Base-by-base conservation (phyloP, 2,329 filamentous ascomycete genomes). In the Metarhizium robertsii region DNA sequence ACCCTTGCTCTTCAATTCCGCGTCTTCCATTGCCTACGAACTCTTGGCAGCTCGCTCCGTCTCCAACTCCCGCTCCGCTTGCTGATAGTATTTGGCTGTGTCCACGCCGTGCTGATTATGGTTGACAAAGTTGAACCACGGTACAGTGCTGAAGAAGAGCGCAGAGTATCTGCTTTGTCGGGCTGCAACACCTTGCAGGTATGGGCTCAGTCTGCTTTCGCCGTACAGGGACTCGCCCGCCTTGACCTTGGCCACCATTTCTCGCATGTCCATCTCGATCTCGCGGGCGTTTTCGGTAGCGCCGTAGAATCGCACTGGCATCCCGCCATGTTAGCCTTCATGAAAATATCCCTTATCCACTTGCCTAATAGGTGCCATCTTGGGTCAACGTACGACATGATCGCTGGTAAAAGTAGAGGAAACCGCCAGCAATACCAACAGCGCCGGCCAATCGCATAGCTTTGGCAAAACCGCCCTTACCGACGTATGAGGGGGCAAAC, bases 121-220 rank as follows among this genome's bases (percentile, higher is more conserved):
- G 75, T 99, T 97, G 67, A 96, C 92, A 75, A 99, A 88, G 79
- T 99, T 99, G 76, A 96, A 92, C 94, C 92, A 97, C 43, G 92
- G 92, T 55, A 99, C 76, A 54, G 92, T 83, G 68, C 91, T 87
- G 61, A 89, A 76, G 72, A 92, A 94, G 36, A 94, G 78, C 45
- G 88, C 87, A 42, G 89, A 86, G 78, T 96, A 97, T 68, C 94
- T 82, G 67, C 91, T 96, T 77, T 99, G 95, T 64, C 94, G 81
- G 57, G 90, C 85, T 53, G 94, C 92, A 43, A 96, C 87, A 58
- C 92, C 94, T 75, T 99, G 94, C 79, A 96, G 87, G 74, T 96
- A 90, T 60, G 92, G 86, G 56, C 86, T 87, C 65, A 96, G 75
- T 53, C 76, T 75, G 66, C 85, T 90, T 65, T 81, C 83, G 66